Percentiles rank a stretch among this genome's conserved stretches.
Evolutionary conservation across 129 eudicot genomes (phyloP).

Genomic region (Erigeron canadensis): DNA sequence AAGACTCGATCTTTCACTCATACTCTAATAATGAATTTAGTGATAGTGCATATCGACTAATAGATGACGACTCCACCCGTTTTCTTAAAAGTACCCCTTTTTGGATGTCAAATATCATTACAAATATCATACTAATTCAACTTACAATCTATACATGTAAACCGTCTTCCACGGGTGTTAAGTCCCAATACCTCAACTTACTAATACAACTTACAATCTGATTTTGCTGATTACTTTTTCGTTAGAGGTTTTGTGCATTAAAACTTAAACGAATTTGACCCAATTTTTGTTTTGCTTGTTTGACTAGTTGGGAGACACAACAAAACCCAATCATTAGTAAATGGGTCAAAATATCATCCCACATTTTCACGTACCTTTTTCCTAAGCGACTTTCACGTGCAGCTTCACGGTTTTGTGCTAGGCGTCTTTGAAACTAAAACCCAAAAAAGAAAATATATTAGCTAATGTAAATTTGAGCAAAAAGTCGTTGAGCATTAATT

Average conservation of each 20-base stretch:
- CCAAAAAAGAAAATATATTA: constrained; percentile 3
- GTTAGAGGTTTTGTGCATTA: neutral
- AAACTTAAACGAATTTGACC: neutral
- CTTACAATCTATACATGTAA: no score
- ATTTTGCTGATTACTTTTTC: neutral
- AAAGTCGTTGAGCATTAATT: neutral
- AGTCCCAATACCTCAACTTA: no score
- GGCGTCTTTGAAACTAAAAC: constrained; percentile 75
- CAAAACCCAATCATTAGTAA: neutral
- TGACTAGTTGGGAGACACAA: neutral
- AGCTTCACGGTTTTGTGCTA: constrained; percentile 99
- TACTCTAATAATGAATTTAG: no score
- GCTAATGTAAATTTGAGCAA: neutral
- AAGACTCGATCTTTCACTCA: no score
- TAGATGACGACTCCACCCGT: neutral
- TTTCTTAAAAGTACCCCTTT: neutral
- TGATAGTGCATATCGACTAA: no score
- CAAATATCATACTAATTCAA: neutral
- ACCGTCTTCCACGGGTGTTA: no score
- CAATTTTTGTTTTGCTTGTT: neutral
- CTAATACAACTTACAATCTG: neutral
- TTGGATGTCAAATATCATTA: neutral
- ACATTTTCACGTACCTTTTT: constrained; percentile 56
- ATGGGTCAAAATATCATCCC: neutral
- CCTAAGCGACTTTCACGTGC: constrained; percentile 86